Percentiles rank a stretch among this genome's conserved stretches.
Conservation (phyloP, 257 asterid genomes). For the Fraxinus cuspidata region DNA sequence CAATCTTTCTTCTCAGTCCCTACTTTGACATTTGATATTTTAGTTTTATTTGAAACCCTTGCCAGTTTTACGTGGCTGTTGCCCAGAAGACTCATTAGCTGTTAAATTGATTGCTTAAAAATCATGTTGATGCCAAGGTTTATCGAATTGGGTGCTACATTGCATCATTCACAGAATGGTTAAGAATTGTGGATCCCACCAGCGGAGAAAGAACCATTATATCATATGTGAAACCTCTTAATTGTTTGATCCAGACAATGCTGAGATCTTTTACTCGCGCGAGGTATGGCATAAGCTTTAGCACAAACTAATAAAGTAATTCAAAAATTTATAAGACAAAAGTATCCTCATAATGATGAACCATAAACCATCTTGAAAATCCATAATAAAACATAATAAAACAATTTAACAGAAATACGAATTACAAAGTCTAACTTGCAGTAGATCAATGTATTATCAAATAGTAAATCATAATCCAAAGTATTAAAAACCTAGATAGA, state of each 20-base stretch:
- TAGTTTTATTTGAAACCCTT: not conserved
- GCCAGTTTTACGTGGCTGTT: not conserved
- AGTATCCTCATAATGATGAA: not conserved
- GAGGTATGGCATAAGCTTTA: not conserved
- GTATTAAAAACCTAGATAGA: not conserved
- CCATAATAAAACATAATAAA: no score
- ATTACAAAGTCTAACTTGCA: not conserved
- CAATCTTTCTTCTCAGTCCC: not conserved
- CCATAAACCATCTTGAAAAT: not conserved
- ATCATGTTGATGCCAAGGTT: not conserved
- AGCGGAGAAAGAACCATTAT: not conserved
- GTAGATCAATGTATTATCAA: not conserved
- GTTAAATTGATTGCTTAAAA: constrained; percentile 13
- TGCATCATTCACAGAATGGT: not conserved
- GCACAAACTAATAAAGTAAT: not conserved
- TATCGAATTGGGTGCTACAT: not conserved
- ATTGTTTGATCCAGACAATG: not conserved
- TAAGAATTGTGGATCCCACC: not conserved
- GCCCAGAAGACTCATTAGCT: not conserved
- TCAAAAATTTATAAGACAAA: not conserved
- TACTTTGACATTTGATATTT: not conserved
- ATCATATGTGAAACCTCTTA: not conserved
- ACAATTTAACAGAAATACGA: no score
- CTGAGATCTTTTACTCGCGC: not conserved
- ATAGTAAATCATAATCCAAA: not conserved